These are phyloP conservation scores for Linum usitatissimum DNA, from an alignment of 345 rosid genomes.

Conservation along the genomic window DNA sequence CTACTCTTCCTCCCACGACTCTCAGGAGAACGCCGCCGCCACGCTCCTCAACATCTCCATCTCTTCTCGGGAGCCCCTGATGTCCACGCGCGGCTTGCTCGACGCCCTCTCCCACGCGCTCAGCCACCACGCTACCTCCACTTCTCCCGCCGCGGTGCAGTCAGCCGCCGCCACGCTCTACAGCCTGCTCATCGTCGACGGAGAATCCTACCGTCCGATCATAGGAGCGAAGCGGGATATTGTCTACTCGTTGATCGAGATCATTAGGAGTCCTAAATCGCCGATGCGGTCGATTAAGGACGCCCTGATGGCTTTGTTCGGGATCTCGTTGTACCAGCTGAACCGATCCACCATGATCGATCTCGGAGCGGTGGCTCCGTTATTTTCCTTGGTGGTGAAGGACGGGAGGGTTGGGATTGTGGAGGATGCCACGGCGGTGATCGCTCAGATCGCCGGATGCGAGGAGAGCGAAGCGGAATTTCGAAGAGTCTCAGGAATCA, in stretches of 20 bases:
- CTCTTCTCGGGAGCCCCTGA: slow-evolving; percentile 47
- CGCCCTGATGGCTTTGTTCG: slow-evolving; percentile 76
- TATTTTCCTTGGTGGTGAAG: slow-evolving; percentile 53
- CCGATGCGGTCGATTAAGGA: slow-evolving; percentile 72
- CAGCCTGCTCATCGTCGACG: slow-evolving; percentile 44
- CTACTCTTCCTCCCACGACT: slow-evolving; percentile 45
- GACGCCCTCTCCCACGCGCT: slow-evolving; percentile 79
- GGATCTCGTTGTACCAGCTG: slow-evolving; percentile 49
- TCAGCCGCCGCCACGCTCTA: slow-evolving; percentile 74
- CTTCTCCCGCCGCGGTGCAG: slow-evolving; percentile 63
- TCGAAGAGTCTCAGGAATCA: slow-evolving; percentile 39
- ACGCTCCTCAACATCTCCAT: slow-evolving; percentile 78
- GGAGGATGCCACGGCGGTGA: slow-evolving; percentile 87
- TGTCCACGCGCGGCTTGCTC: slow-evolving; percentile 80
- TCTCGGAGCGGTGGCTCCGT: slow-evolving; percentile 51
- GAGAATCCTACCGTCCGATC: slow-evolving; percentile 50
- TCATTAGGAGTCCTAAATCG: slow-evolving; percentile 37
- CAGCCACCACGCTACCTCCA: slow-evolving; percentile 39
- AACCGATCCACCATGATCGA: slow-evolving; percentile 53
- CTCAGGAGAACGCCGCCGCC: slow-evolving; percentile 82
- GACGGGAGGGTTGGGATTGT: slow-evolving; percentile 71
- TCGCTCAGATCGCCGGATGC: slow-evolving; percentile 84
- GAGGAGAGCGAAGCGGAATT: slow-evolving; percentile 69
- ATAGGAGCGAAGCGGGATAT: slow-evolving; percentile 86
- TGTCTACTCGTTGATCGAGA: slow-evolving; percentile 54